These are phyloP conservation scores for Limnomonas spitsbergensis DNA, from an alignment of 139 green algal genomes.

Conservation along the genomic window DNA sequence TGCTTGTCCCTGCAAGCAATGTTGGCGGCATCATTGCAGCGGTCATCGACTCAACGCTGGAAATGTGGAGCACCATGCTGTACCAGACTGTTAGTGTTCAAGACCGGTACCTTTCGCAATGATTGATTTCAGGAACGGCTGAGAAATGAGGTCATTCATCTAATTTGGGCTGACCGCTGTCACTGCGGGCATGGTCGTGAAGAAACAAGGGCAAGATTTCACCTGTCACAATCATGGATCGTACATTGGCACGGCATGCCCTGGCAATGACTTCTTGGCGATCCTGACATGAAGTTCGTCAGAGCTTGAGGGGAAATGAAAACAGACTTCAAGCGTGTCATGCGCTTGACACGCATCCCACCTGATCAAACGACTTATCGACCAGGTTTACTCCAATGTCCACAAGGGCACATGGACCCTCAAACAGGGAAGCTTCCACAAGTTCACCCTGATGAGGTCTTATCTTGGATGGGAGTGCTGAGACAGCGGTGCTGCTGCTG, in stretches of 20 bases:
- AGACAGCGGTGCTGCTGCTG: too few relatives aligned
- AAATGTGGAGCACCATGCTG: too few relatives aligned
- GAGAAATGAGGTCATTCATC: neutral
- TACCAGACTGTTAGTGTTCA: neutral
- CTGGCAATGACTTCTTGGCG: conserved; percentile 49
- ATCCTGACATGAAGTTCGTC: conserved; percentile 58
- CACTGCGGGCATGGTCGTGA: conserved; percentile 10
- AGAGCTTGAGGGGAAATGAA: too few relatives aligned
- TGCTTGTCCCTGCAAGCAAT: neutral
- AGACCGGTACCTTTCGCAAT: neutral
- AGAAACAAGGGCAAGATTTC: too few relatives aligned
- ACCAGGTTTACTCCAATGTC: conserved; percentile 70
- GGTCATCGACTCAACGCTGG: too few relatives aligned
- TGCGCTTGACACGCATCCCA: neutral
- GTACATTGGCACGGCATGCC: conserved; percentile 40
- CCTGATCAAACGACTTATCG: conserved; percentile 56
- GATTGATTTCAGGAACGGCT: neutral
- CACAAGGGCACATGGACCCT: conserved; percentile 29
- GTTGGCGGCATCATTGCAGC: neutral
- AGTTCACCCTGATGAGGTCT: neutral
- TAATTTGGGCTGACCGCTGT: neutral
- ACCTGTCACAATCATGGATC: conserved; percentile 54
- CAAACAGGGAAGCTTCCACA: conserved; percentile 18
- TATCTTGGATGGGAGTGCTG: too few relatives aligned
- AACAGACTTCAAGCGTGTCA: neutral